A percentile compares a stretch with the other conserved stretches of the same genome.
Conservation (phyloP, 257 asterid species). For the Linaria vulgaris region DNA sequence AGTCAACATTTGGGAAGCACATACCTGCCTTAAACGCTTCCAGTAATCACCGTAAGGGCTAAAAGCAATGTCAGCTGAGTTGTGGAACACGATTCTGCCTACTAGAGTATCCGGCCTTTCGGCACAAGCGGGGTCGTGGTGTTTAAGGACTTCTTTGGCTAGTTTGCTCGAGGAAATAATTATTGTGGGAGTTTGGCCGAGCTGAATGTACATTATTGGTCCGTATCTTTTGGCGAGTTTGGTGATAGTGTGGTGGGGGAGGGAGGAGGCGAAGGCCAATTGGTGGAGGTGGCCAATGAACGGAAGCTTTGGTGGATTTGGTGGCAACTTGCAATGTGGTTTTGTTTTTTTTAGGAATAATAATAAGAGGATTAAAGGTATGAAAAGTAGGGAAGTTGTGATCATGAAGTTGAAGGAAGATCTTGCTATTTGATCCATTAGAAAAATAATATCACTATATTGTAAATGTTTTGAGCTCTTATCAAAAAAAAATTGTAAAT, state of each 20-base stretch:
- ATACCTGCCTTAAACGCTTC: constrained; percentile 21
- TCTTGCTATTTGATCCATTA: too few species aligned
- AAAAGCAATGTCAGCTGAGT: constrained; percentile 23
- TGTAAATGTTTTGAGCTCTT: too few species aligned
- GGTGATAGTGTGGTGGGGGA: constrained; percentile 32
- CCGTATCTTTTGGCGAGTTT: constrained; percentile 27
- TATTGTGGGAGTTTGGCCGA: constrained; percentile 27
- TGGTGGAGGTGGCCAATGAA: constrained; percentile 36
- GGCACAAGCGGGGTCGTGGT: constrained; percentile 34
- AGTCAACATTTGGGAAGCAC: constrained; percentile 11
- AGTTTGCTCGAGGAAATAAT: constrained; percentile 28
- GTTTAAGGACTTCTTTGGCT: constrained; percentile 29
- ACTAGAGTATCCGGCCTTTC: constrained; percentile 31
- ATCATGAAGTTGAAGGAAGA: too few species aligned
- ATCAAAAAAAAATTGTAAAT: too few species aligned
- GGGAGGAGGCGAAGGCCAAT: constrained; percentile 16
- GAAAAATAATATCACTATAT: too few species aligned
- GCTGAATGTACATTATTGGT: constrained; percentile 29
- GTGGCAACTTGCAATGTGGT: constrained; percentile 27
- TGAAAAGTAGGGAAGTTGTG: too few species aligned
- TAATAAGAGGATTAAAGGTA: too few species aligned
- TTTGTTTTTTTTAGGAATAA: too few species aligned
- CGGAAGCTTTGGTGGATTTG: constrained; percentile 38
- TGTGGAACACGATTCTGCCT: constrained; percentile 22
- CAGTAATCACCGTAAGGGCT: constrained; percentile 17